Evolutionary conservation across 108 stramenopile genomes (phyloP).

Genomic region (Nitzschia putrida): DNA sequence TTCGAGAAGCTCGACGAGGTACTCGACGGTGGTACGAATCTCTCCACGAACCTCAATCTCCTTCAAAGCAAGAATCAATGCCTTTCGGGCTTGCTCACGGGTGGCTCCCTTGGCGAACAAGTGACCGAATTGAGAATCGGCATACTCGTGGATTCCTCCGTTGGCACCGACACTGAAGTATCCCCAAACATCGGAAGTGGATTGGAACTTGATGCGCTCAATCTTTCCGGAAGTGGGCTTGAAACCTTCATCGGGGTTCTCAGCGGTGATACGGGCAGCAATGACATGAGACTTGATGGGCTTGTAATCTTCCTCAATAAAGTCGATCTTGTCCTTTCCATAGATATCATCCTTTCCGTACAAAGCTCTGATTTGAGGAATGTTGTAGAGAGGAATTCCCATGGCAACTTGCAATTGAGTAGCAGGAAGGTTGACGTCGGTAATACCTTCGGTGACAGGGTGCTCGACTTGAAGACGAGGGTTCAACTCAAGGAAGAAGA

Average conservation of each 20-base stretch:
- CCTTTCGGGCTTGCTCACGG: slow-evolving; percentile 93
- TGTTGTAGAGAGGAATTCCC: slow-evolving; percentile 94
- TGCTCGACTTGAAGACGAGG: slow-evolving; percentile 98
- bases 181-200: slow-evolving; percentile 95
- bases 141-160: slow-evolving; percentile 97
- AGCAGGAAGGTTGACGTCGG: slow-evolving; percentile 89
- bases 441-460: slow-evolving; percentile 93
- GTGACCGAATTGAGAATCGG: slow-evolving; percentile 98
- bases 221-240: slow-evolving; percentile 97
- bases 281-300: slow-evolving; percentile 89
- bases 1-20: slow-evolving; percentile 95
- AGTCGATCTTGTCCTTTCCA: slow-evolving; percentile 86
- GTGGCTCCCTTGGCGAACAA: slow-evolving; percentile 95
- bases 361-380: slow-evolving; percentile 87
- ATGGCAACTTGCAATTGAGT: slow-evolving; percentile 97
- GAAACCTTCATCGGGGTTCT: slow-evolving; percentile 99
- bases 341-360: slow-evolving; percentile 82
- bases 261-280: slow-evolving; percentile 98
- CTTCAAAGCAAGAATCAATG: slow-evolving; percentile 93
- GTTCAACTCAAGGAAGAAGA: slow-evolving; percentile 98
- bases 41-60: slow-evolving; percentile 98
- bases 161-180: slow-evolving; percentile 97
- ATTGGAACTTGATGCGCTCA: slow-evolving; percentile 98
- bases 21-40: slow-evolving; percentile 98
- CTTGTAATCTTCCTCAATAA: slow-evolving; percentile 87